Conservation (phyloP, 306 rosid species). For the Begonia loranthoides region DNA sequence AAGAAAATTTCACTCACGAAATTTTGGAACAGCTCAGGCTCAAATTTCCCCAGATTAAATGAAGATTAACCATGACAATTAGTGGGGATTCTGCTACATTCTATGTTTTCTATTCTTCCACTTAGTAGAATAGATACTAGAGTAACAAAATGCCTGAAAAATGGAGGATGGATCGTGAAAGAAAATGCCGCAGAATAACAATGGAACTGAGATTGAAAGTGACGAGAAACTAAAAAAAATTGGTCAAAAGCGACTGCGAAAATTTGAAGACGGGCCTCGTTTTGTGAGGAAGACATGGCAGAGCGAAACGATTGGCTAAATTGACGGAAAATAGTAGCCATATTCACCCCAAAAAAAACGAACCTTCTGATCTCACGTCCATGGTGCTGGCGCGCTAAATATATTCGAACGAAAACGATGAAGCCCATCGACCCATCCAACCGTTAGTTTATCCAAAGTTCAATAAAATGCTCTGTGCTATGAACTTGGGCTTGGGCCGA, state of each 20-base stretch:
- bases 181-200: slow-evolving; percentile 4
- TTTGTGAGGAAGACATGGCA: slow-evolving; percentile 46
- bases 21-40: not conserved
- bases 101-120: not conserved
- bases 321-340: slow-evolving; percentile 15
- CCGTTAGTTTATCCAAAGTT: too few relatives aligned
- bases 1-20: not conserved
- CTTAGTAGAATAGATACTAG: not conserved
- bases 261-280: slow-evolving; percentile 15
- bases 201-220: slow-evolving; percentile 9
- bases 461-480: too few relatives aligned
- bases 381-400: too few relatives aligned
- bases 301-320: slow-evolving; percentile 51
- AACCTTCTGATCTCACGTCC: too few relatives aligned
- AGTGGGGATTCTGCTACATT: not conserved
- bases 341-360: too few relatives aligned
- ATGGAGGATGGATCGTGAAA: not conserved
- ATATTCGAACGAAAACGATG: too few relatives aligned
- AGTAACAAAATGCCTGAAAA: slow-evolving; percentile 5
- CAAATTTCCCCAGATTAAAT: not conserved
- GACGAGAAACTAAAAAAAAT: slow-evolving; percentile 2
- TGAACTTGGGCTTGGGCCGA: too few relatives aligned
- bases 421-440: too few relatives aligned
- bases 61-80: slow-evolving; percentile 11
- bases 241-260: slow-evolving; percentile 6